Evolutionary conservation across 306 rosid species (phyloP), one percentile per base, ranked within the genome.

Genomic region (Herpetospermum pedunculosum): DNA sequence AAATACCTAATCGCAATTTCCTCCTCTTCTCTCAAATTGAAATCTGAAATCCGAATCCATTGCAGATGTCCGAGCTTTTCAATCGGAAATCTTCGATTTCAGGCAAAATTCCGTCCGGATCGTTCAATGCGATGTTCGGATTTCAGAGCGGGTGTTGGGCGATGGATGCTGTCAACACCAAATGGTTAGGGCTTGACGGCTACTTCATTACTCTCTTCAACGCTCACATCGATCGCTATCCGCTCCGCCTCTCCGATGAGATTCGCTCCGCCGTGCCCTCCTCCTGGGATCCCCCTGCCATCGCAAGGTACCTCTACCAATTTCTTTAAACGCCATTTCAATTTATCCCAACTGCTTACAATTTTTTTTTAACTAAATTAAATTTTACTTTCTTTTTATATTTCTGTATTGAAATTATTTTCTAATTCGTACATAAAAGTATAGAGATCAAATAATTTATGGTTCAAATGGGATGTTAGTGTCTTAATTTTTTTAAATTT

Each of bases 61-160:
- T 75, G 49, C 54, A 93, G 98, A 94, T 94, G 99, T 85, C 99
- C 15, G 97, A 91, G 58, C 54, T 78, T 12, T 86, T 89, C 79
- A 94, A 94, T 75, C 89, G 70, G 43, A 82, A 78, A 34, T 77
- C 81, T 15, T 77, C 91, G 14, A 68, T 88, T 6, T 81, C 85
- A 0, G 97, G 99, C 65, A 94, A 89, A 79, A 85, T 91, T 1
- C 99, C 99, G 25, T 82, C 92, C 2, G 99, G 99, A 29, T 0
- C 25, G 5, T 94, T 94, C 70, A 94, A 94, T 47, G 32, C 87
- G 5, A 26, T 87, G 85, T 91, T 94, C 68, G 95, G 90, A 0
- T 94, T 94, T 72, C 77, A 88, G 2, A 87, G 85, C 28, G 76
- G 88, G 46, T 79, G 87, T 2, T 94, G 99, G 99, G 91, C 85